Evolutionary conservation across 768 basidiomycete genomes (phyloP).

Genomic region (Pilatotrama ljubarskyi): DNA sequence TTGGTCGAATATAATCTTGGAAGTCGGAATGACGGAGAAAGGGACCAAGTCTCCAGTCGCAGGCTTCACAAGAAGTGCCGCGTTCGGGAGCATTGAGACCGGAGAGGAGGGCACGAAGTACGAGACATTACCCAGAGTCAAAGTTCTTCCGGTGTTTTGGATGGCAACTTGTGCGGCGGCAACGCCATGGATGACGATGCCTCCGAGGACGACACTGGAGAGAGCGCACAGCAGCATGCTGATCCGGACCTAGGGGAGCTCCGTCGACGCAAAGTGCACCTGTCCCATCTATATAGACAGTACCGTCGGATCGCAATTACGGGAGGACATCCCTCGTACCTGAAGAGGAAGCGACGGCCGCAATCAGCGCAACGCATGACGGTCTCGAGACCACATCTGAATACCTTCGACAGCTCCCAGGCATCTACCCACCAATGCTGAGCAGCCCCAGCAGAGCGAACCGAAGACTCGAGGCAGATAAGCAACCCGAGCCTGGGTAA

Average conservation of each 20-base stretch:
- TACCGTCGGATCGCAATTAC: not conserved
- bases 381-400: not conserved
- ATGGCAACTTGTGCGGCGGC: not conserved
- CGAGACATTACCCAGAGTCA: slow-evolving; percentile 18
- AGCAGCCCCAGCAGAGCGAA: not conserved
- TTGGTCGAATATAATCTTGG: slow-evolving; percentile 16
- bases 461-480: not conserved
- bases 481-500: not conserved
- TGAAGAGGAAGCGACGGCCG: not conserved
- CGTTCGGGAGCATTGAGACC: slow-evolving; percentile 16
- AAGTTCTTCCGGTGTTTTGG: slow-evolving; percentile 22
- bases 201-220: not conserved
- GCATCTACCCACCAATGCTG: not conserved
- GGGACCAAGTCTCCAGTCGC: slow-evolving; percentile 20
- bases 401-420: not conserved
- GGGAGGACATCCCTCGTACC: not conserved
- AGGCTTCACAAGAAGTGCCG: not conserved
- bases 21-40: slow-evolving; percentile 29
- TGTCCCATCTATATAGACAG: not conserved
- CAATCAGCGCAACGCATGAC: not conserved
- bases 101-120: slow-evolving; percentile 23
- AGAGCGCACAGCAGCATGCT: not conserved
- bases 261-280: not conserved
- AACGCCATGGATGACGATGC: not conserved
- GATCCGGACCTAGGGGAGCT: not conserved